A percentile compares a stretch with the other conserved stretches of the same genome.
Conservation (phyloP, 2,329 filamentous ascomycete species). For the Aspergillus latus region DNA sequence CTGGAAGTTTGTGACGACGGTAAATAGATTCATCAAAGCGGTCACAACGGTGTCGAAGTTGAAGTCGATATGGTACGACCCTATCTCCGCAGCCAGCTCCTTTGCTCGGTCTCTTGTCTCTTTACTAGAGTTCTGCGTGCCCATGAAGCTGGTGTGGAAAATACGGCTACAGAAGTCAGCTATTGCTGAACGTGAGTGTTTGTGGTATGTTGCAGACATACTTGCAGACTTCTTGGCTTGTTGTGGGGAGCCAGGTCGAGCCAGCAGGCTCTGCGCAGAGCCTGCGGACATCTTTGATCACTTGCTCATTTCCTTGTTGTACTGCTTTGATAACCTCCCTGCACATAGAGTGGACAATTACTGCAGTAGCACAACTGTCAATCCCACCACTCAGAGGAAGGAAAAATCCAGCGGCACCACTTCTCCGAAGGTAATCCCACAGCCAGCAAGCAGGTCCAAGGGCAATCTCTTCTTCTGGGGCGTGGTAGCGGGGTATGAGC, state of each 20-base stretch:
- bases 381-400: conserved; percentile 43
- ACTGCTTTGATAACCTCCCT: conserved; percentile 38
- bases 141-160: conserved; percentile 69
- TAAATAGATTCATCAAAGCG: conserved; percentile 61
- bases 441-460: conserved; percentile 65
- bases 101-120: conserved; percentile 68
- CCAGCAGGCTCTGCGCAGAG: conserved; percentile 53
- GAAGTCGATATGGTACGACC: conserved; percentile 69
- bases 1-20: conserved; percentile 59
- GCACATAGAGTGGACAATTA: conserved; percentile 44
- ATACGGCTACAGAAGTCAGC: conserved; percentile 40
- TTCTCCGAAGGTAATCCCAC: conserved; percentile 48
- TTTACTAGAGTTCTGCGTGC: conserved; percentile 64
- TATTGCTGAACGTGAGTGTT: background rate
- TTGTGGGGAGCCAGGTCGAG: conserved; percentile 53
- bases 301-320: conserved; percentile 44
- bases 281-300: conserved; percentile 54
- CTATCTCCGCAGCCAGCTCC: conserved; percentile 61
- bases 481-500: conserved; percentile 55
- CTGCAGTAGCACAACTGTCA: conserved; percentile 40
- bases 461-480: conserved; percentile 67
- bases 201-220: conserved; percentile 10
- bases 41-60: conserved; percentile 69
- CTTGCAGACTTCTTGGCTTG: conserved; percentile 60
- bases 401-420: conserved; percentile 40